Evolutionary conservation across 345 rosid species (phyloP).

Genomic region (Mallotus nudiflorus): DNA sequence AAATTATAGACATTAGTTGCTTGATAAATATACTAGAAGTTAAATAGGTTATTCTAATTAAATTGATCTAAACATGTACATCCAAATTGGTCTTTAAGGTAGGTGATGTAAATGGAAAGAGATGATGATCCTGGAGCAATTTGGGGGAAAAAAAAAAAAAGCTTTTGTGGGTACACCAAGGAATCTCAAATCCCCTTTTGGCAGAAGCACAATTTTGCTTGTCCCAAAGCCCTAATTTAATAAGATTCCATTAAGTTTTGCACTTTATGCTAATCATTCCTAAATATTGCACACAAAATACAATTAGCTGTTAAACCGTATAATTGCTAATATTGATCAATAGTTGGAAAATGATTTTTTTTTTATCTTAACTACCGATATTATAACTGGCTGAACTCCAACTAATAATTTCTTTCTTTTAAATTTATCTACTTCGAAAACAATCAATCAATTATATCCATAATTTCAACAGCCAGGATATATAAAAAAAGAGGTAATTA

Average conservation of each 20-base stretch:
- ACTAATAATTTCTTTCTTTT: background rate
- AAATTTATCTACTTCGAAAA: too few species aligned
- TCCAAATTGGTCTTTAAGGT: background rate
- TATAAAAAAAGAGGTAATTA: background rate
- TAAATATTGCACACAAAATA: background rate
- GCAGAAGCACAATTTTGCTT: background rate
- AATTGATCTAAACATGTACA: too few species aligned
- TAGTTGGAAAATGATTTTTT: background rate
- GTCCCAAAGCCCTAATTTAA: background rate
- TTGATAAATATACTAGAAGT: too few species aligned
- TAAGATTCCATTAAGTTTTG: background rate
- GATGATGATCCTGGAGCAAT: background rate
- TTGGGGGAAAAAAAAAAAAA: too few species aligned
- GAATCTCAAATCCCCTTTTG: background rate
- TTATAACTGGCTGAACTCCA: background rate
- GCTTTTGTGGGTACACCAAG: too few species aligned
- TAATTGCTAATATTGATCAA: conserved; percentile 14
- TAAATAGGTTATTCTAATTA: too few species aligned
- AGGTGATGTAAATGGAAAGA: background rate
- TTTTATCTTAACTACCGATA: background rate
- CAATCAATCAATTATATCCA: too few species aligned
- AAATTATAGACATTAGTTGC: too few species aligned
- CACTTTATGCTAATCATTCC: conserved; percentile 1
- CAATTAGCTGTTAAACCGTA: conserved; percentile 24
- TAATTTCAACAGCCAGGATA: conserved; percentile 4